Evolutionary conservation across 345 rosid species (phyloP).

Genomic region (Hibiscus trionum): DNA sequence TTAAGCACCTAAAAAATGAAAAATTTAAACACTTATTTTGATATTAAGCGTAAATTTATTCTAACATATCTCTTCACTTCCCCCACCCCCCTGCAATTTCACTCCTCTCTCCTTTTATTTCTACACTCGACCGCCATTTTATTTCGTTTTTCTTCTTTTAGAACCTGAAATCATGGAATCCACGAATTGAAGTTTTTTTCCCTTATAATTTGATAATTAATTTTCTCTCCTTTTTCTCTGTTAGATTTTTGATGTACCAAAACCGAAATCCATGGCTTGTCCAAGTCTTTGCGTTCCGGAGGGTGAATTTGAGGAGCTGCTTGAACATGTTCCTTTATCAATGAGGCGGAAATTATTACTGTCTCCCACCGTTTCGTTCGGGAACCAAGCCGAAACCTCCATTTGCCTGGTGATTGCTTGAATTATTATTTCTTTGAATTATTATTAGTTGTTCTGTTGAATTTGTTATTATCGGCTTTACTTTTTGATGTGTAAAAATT

Average conservation of each 20-base stretch:
- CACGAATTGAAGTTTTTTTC: background rate
- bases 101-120: background rate
- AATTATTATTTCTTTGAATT: background rate
- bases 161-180: background rate
- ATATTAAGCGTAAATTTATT: too few relatives aligned
- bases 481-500: background rate
- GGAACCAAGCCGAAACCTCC: background rate
- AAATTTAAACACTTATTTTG: too few relatives aligned
- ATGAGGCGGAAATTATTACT: background rate
- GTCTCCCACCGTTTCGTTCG: background rate
- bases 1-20: too few relatives aligned
- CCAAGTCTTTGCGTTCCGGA: background rate
- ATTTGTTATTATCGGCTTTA: background rate
- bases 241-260: background rate
- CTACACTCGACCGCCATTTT: background rate
- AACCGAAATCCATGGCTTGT: background rate
- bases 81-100: background rate
- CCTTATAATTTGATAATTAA: background rate
- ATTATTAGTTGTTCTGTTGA: background rate
- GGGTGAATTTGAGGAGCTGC: constrained; percentile 3
- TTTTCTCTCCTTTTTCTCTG: background rate
- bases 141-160: background rate
- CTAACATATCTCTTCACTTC: background rate
- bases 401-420: background rate
- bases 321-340: constrained; percentile 5